A percentile compares a stretch with the other conserved stretches of the same genome.
These are phyloP conservation scores for Malassezia cuniculi DNA, from an alignment of 1,284 basidiomycete species.

Conservation along the genomic window DNA sequence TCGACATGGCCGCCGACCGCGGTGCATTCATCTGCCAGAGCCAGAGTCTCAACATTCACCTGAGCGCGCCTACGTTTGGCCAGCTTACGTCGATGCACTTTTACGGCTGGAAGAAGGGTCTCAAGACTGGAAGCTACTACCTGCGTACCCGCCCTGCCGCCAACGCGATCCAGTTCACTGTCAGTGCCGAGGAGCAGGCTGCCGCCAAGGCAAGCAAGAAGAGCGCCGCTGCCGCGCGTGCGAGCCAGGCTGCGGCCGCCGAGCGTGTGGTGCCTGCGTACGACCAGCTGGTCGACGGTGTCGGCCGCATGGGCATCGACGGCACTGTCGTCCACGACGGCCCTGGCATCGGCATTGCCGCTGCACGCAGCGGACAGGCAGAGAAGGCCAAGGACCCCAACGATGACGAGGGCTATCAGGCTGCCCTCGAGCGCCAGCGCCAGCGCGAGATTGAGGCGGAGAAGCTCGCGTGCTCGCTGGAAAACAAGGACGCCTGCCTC, in stretches of 20 bases:
- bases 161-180: conserved; percentile 94
- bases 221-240: conserved; percentile 3
- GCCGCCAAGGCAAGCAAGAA: conserved; percentile 52
- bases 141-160: conserved; percentile 85
- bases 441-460: conserved; percentile 69
- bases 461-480: conserved; percentile 65
- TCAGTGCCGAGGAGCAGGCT: conserved; percentile 65
- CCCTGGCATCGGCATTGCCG: conserved; percentile 18
- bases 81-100: conserved; percentile 92
- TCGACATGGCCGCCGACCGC: conserved; percentile 94
- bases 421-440: conserved; percentile 60
- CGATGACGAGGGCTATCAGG: conserved; percentile 62
- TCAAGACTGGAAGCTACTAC: conserved; percentile 80
- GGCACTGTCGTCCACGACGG: conserved; percentile 36
- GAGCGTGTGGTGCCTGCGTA: conserved; percentile 2
- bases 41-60: conserved; percentile 73
- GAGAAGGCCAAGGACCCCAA: conserved; percentile 49
- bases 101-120: conserved; percentile 97
- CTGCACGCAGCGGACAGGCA: conserved; percentile 13
- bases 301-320: conserved; percentile 35
- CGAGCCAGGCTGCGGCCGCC: background rate
- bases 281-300: conserved; percentile 17
- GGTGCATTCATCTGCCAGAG: conserved; percentile 94
- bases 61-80: conserved; percentile 77
- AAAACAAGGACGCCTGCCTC: conserved; percentile 56